Base-by-base conservation (phyloP, 75 land plant genomes). In the Sequoiadendron giganteum region DNA sequence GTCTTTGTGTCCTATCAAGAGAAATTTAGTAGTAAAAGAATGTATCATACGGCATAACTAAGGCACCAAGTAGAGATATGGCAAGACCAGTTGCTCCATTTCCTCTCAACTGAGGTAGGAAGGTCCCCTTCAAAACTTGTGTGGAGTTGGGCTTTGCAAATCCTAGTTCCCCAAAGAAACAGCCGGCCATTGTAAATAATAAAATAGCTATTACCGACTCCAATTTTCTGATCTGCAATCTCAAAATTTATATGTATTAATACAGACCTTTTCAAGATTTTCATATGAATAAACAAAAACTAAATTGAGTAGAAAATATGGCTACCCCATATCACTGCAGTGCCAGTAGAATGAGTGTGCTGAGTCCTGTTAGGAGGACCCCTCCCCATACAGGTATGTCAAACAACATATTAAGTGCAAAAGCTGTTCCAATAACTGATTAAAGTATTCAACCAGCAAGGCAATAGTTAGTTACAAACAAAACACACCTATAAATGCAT, bases 241-340 rank as follows among this genome's bases (percentile, higher is more conserved):
- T 10, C 55, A 52, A 3, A 34, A 85, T 68, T 68, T 68, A 45
- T 7, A 45, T 45, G 48, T 45, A 7, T 19, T 16, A 21, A 19
- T 0, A 68, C 2, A 6, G 25, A 68, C 21, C 8, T 45, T 45
- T 45, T 45, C 8, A 6, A 68, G 19, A 68, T 68, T 5, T 45
- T 45, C 48, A 45, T 45, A 45, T 45, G 48, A 45, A 45, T 7
- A 5, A 4, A 21, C 3, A 3, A 54, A 2, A 11, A 54, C 16
- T 28, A 0, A 3, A 68, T 19, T 68, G 72, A 1, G 25, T 16
- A 21, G 8, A 16, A 68, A 68, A 68, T 5, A 68, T 19, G 61
- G 13, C 87, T 92, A 96, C 95, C 92, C 97, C 97, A 82, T 94
- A 96, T 95, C 88, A 88, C 86, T 95, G 97, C 61, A 96, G 84